phyloP scores from a whole-genome alignment of 164 flowering plant genomes.

The Buxus sempervirens region DNA sequence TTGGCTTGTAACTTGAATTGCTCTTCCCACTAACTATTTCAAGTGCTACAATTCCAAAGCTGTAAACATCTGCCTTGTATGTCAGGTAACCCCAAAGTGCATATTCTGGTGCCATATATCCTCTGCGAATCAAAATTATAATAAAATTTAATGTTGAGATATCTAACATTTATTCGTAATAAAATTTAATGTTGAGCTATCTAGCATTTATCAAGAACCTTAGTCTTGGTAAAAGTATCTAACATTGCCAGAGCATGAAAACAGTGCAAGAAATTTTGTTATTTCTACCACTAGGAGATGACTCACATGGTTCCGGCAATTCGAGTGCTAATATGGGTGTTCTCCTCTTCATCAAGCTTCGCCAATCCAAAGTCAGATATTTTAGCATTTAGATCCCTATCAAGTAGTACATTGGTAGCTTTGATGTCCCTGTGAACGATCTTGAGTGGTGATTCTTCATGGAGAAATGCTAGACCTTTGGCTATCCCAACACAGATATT shows the following conservation, averaged over 20 bases:
- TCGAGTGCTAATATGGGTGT: conserved; percentile 25
- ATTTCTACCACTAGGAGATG: conserved; percentile 15
- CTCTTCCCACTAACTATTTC: conserved; percentile 21
- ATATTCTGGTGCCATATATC: conserved; percentile 26
- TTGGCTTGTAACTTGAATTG: conserved; percentile 11
- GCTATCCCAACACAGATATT: conserved; percentile 26
- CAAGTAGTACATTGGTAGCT: conserved; percentile 22
- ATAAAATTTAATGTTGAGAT: too few species aligned
- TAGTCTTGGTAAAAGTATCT: background rate
- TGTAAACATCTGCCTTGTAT: conserved; percentile 23
- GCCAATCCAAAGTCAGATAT: conserved; percentile 31
- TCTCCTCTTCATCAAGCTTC: conserved; percentile 25
- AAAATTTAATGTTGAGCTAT: background rate
- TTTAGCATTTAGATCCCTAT: conserved; percentile 21
- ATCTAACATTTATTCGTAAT: too few species aligned
- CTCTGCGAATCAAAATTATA: conserved; percentile 9
- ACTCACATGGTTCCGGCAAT: conserved; percentile 29
- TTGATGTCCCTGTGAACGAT: conserved; percentile 26
- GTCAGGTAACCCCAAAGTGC: conserved; percentile 19
- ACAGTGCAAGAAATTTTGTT: background rate
- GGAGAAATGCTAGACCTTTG: conserved; percentile 22
- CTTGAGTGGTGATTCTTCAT: conserved; percentile 24
- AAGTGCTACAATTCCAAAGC: conserved; percentile 17
- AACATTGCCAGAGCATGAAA: background rate
- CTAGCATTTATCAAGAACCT: background rate